These are phyloP conservation scores for Didymella sp. DNA, from an alignment of 2,329 filamentous ascomycete genomes.

Conservation along the genomic window DNA sequence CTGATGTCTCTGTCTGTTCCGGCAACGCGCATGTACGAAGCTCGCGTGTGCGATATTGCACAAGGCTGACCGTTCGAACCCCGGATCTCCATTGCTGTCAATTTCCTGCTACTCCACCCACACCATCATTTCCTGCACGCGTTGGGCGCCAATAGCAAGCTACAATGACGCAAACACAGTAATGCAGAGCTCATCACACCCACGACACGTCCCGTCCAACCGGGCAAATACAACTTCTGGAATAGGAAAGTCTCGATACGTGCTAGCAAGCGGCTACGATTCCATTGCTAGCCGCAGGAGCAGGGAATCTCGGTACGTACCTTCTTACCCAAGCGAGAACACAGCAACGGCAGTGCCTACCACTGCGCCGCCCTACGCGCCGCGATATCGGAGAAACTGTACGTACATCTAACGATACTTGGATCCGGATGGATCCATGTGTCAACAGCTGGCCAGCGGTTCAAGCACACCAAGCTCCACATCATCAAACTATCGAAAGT, in stretches of 20 bases:
- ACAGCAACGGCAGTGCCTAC: constrained; percentile 6
- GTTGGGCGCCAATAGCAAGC: constrained; percentile 22
- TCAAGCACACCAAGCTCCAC: constrained; percentile 18
- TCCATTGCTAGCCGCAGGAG: constrained; percentile 15
- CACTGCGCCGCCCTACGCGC: constrained; percentile 17
- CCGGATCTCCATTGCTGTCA: constrained; percentile 27
- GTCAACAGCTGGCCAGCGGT: constrained; percentile 8
- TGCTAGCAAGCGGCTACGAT: constrained; percentile 11
- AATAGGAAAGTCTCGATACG: constrained; percentile 5
- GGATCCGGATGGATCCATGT: constrained; percentile 4
- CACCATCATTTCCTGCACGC: constrained; percentile 24
- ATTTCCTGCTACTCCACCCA: constrained; percentile 24
- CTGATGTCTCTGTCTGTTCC: constrained; percentile 17
- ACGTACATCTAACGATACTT: neutral
- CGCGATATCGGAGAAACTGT: constrained; percentile 11
- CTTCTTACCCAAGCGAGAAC: constrained; percentile 17
- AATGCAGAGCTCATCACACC: constrained; percentile 17
- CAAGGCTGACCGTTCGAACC: constrained; percentile 31
- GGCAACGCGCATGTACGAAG: constrained; percentile 11
- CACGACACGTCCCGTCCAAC: constrained; percentile 32
- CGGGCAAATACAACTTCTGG: constrained; percentile 8
- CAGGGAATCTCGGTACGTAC: constrained; percentile 21
- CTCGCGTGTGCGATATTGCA: constrained; percentile 23
- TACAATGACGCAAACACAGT: constrained; percentile 13
- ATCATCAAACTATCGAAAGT: constrained; percentile 18